phyloP scores from a whole-genome alignment of 768 basidiomycete species.

The Tricholoma sp. region DNA sequence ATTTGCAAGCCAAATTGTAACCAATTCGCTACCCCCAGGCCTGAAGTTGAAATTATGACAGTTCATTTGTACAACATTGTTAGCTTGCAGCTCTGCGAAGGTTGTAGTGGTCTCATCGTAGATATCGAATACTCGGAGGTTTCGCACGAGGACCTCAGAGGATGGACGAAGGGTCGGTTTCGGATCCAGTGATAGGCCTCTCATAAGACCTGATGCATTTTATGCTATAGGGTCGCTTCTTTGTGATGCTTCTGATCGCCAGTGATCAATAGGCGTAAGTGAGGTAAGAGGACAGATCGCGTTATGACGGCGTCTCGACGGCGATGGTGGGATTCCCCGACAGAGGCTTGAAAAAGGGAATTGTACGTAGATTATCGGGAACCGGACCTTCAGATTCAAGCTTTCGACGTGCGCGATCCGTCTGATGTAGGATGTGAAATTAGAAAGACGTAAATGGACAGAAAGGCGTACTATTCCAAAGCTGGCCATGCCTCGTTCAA shows the following conservation, averaged over 20 bases:
- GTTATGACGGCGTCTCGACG: conserved; percentile 35
- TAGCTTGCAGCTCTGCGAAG: no score
- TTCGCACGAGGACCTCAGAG: no score
- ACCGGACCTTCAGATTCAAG: conserved; percentile 53
- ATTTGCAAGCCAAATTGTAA: no score
- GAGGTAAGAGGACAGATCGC: neutral
- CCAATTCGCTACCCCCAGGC: no score
- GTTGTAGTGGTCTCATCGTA: no score
- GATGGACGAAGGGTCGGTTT: no score
- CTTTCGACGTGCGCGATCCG: conserved; percentile 61
- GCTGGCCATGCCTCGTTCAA: conserved; percentile 76
- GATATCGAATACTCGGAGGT: no score
- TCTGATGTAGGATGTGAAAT: conserved; percentile 34
- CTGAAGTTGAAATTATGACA: no score
- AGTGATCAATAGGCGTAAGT: neutral
- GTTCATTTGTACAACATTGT: no score
- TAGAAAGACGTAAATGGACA: neutral
- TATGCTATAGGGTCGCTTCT: neutral
- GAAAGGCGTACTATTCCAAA: conserved; percentile 51
- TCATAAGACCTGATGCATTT: no score
- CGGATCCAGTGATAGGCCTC: no score
- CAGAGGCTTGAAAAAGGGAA: conserved; percentile 59
- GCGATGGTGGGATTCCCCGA: conserved; percentile 37
- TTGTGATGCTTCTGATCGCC: neutral
- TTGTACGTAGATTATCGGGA: conserved; percentile 69